A percentile compares a stretch with the other conserved stretches of the same genome.
Evolutionary conservation across 305 asterid genomes (phyloP).

Genomic region (Solanum aculeatissimum): DNA sequence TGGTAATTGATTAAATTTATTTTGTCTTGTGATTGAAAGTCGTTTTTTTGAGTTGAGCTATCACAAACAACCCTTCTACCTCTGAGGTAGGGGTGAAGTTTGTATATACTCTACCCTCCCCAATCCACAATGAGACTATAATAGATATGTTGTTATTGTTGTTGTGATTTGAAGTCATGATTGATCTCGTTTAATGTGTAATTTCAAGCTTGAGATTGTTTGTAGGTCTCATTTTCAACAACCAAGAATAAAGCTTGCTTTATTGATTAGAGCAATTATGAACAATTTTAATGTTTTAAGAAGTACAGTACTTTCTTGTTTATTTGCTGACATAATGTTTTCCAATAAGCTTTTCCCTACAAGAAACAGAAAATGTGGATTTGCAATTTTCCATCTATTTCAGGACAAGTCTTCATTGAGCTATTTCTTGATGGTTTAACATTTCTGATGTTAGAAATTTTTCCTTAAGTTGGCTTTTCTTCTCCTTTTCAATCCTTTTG

Average conservation of each 20-base stretch:
- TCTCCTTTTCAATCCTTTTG: background rate
- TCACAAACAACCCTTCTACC: background rate
- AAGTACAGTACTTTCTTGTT: background rate
- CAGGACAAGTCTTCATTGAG: no score
- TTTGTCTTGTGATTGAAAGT: background rate
- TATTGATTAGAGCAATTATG: no score
- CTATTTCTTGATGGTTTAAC: background rate
- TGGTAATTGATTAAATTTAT: background rate
- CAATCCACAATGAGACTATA: no score
- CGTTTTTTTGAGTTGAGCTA: background rate
- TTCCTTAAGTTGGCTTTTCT: no score
- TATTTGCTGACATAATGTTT: background rate
- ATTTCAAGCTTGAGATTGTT: no score
- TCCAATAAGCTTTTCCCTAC: background rate
- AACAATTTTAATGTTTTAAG: no score
- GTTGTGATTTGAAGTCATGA: no score
- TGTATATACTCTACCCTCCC: background rate
- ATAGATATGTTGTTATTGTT: no score
- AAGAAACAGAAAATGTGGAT: background rate
- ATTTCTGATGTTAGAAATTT: background rate
- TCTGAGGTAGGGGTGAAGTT: background rate
- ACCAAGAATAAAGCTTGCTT: no score
- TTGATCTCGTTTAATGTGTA: no score
- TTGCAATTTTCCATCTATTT: background rate
- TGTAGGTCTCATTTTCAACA: no score